Conservation (phyloP, 768 basidiomycete genomes). For the Serendipita sp. region DNA sequence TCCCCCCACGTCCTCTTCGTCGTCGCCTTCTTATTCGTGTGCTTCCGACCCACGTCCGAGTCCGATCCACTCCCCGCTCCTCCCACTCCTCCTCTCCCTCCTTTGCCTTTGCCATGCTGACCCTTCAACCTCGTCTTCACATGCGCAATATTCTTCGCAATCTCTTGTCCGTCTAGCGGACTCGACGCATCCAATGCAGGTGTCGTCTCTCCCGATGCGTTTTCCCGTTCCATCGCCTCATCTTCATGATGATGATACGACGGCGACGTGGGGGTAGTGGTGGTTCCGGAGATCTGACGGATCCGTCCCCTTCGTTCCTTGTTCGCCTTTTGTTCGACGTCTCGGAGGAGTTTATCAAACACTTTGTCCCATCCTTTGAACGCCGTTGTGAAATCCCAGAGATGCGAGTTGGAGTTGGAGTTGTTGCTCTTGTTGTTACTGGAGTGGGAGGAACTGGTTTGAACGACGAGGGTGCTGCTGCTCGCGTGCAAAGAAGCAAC, state of each 20-base stretch:
- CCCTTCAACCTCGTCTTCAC: conserved; percentile 75
- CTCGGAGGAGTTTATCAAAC: conserved; percentile 61
- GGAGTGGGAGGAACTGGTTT: conserved; percentile 19
- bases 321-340: conserved; percentile 60
- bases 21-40: conserved; percentile 43
- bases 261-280: neutral
- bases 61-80: conserved; percentile 45
- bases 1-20: conserved; percentile 33
- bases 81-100: conserved; percentile 26
- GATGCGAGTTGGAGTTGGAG: conserved; percentile 20
- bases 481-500: conserved; percentile 66
- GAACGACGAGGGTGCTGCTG: conserved; percentile 17
- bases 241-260: neutral
- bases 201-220: neutral
- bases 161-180: conserved; percentile 70
- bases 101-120: conserved; percentile 34
- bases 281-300: neutral
- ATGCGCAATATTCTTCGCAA: conserved; percentile 81
- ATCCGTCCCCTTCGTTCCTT: conserved; percentile 22
- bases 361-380: conserved; percentile 69
- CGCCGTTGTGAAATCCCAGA: conserved; percentile 54
- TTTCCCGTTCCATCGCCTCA: neutral
- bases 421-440: no score
- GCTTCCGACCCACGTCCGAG: conserved; percentile 31
- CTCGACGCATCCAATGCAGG: conserved; percentile 22